Evolutionary conservation across 257 asterid species (phyloP), one percentile per base, ranked within the genome.

Genomic region (Petrea volubilis): DNA sequence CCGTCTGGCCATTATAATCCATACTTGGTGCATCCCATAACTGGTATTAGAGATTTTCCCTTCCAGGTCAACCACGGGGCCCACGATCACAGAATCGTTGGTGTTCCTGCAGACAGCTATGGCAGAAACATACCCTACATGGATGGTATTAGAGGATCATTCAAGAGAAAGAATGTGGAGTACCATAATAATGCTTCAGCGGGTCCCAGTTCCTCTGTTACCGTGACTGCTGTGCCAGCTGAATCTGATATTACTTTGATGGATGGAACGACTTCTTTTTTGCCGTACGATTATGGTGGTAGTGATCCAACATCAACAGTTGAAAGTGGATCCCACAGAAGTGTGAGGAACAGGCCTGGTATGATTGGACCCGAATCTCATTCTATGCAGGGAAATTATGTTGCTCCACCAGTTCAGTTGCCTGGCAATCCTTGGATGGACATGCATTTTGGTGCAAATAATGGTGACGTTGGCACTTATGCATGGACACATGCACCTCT

Each of bases 351-450:
- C 52, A 71, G 80, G 71, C 70, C 75, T 29, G 75, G 72, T 64
- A 67, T 70, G 60, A 58, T 78, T 60, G 86, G 83, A 71, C 74
- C 68, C 33, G 86, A 80, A 41, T 71, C 87, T 74, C 77, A 75
- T 66, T 64, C 82, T 63, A 66, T 76, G 58, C 95, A 74, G 69
- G 95, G 93, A 72, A 89, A 70, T 73, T 86, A 80, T 80, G 83
- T 70, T 52, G 82, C 78, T 55, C 90, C 80, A 11, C 81, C 90
- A 7, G 78, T 81, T 77, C 96, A 74, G 51, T 66, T 82, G 64
- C 89, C 90, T 15, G 86, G 87, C 18, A 73, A 81, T 75, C 88
- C 91, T 68, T 86, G 95, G 95, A 52, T 90, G 79, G 92, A 82
- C 67, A 47, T 83, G 82, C 90, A 82, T 47, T 75, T 73, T 31